phyloP scores from a whole-genome alignment of 768 basidiomycete species.

The Podaxis carcinomalis region DNA sequence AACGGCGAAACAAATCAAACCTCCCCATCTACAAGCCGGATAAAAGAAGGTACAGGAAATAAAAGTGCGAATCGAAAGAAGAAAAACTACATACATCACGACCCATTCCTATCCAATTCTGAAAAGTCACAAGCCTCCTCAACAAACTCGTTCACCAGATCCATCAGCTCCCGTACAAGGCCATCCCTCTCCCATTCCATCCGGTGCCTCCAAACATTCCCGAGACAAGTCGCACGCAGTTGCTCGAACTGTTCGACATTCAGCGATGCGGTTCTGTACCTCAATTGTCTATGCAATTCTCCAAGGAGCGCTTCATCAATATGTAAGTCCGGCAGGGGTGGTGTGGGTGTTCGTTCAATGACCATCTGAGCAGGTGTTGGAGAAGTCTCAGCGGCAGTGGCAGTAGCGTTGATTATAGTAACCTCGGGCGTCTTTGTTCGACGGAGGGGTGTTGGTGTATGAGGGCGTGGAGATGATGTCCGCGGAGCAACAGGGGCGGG shows the following conservation, averaged over 20 bases:
- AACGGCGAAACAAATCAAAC: not conserved
- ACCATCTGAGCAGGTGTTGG: constrained; percentile 37
- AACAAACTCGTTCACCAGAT: constrained; percentile 60
- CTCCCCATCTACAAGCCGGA: not conserved
- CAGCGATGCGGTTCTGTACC: constrained; percentile 50
- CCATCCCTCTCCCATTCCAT: constrained; percentile 78
- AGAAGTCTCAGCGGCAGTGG: constrained; percentile 12
- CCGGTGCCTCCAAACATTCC: constrained; percentile 77
- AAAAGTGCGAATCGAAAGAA: not conserved
- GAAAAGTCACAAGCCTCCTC: constrained; percentile 45
- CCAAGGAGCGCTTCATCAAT: constrained; percentile 48
- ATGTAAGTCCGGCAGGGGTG: constrained; percentile 76
- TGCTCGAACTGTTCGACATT: constrained; percentile 93
- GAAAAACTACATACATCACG: not conserved
- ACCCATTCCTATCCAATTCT: not conserved
- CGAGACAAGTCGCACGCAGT: constrained; percentile 78
- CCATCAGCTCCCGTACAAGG: constrained; percentile 56
- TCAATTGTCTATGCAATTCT: constrained; percentile 46
- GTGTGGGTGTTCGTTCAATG: constrained; percentile 60
- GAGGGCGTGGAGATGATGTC: constrained; percentile 11
- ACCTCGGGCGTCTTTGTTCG: constrained; percentile 12
- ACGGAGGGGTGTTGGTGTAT: constrained; percentile 15
- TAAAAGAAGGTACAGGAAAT: not conserved
- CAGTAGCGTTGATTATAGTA: constrained; percentile 3
- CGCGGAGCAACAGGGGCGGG: not conserved